Evolutionary conservation across 441 rosid species (phyloP).

Genomic region (Breynia disticha): DNA sequence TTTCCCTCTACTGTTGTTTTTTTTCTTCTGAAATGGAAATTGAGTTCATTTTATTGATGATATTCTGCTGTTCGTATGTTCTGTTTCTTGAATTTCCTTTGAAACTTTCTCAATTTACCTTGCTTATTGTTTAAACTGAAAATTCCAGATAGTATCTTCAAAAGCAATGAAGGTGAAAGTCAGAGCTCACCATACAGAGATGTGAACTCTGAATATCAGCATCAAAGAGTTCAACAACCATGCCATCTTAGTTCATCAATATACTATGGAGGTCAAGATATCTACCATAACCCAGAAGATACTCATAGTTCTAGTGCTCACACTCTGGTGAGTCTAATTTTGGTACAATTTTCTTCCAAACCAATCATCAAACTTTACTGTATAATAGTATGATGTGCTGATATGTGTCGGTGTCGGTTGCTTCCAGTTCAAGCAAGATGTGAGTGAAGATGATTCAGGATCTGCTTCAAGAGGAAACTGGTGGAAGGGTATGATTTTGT

Average conservation of each 20-base stretch:
- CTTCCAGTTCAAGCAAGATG: slow-evolving; percentile 48
- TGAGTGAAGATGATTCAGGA: slow-evolving; percentile 64
- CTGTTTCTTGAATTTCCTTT: too few relatives aligned
- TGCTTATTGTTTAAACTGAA: neutral
- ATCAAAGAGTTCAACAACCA: slow-evolving; percentile 67
- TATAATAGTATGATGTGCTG: too few relatives aligned
- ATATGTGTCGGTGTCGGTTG: neutral
- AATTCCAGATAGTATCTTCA: slow-evolving; percentile 22
- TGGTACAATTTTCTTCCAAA: neutral
- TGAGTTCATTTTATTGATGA: too few relatives aligned
- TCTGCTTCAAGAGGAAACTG: slow-evolving; percentile 82
- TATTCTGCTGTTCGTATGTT: too few relatives aligned
- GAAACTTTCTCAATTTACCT: too few relatives aligned
- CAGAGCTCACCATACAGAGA: slow-evolving; percentile 24
- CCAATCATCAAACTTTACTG: too few relatives aligned
- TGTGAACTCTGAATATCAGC: slow-evolving; percentile 36
- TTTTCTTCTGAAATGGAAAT: too few relatives aligned
- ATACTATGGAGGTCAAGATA: slow-evolving; percentile 86
- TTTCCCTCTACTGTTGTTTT: neutral
- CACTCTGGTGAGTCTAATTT: slow-evolving; percentile 33
- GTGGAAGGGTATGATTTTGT: slow-evolving; percentile 68
- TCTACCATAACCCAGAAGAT: slow-evolving; percentile 44
- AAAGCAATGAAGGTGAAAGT: slow-evolving; percentile 23
- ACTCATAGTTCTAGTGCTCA: slow-evolving; percentile 28
- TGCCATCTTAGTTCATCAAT: slow-evolving; percentile 86